Conservation (phyloP, 805 yeast species). For the Vanderwaltozyma polyspora region DNA sequence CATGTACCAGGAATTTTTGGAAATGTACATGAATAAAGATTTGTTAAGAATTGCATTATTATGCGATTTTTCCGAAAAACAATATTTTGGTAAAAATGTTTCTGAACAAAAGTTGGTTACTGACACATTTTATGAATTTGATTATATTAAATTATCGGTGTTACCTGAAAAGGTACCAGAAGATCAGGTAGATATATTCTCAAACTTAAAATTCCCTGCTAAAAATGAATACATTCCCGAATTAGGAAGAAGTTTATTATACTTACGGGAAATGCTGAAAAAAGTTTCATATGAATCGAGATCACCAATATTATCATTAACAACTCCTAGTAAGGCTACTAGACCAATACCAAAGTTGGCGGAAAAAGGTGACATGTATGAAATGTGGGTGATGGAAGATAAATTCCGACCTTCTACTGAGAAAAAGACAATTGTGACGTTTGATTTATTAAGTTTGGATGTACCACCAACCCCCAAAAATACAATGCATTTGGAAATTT, state of each 20-base stretch:
- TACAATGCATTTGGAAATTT: slow-evolving; percentile 42
- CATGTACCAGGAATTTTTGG: slow-evolving; percentile 28
- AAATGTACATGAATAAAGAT: slow-evolving; percentile 13
- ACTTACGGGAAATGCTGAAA: slow-evolving; percentile 16
- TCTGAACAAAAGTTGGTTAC: neutral
- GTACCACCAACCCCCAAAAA: slow-evolving; percentile 28
- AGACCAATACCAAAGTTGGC: slow-evolving; percentile 29
- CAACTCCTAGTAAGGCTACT: slow-evolving; percentile 22
- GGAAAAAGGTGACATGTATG: slow-evolving; percentile 27
- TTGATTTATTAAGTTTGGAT: slow-evolving; percentile 32
- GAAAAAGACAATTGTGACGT: slow-evolving; percentile 32
- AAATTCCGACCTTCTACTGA: slow-evolving; percentile 9
- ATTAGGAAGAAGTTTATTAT: slow-evolving; percentile 3
- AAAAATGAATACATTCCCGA: slow-evolving; percentile 10
- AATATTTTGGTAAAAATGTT: neutral
- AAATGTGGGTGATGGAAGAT: slow-evolving; percentile 44
- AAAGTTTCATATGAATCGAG: slow-evolving; percentile 15
- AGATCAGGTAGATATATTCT: neutral
- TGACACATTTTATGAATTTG: slow-evolving; percentile 38
- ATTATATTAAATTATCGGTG: slow-evolving; percentile 22
- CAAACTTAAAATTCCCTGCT: slow-evolving; percentile 4
- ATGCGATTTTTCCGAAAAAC: slow-evolving; percentile 17
- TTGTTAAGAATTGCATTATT: slow-evolving; percentile 30
- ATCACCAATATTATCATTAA: slow-evolving; percentile 25
- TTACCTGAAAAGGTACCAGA: neutral